phyloP scores from a whole-genome alignment of 1,284 basidiomycete species.

The Ceratobasidium sp. region DNA sequence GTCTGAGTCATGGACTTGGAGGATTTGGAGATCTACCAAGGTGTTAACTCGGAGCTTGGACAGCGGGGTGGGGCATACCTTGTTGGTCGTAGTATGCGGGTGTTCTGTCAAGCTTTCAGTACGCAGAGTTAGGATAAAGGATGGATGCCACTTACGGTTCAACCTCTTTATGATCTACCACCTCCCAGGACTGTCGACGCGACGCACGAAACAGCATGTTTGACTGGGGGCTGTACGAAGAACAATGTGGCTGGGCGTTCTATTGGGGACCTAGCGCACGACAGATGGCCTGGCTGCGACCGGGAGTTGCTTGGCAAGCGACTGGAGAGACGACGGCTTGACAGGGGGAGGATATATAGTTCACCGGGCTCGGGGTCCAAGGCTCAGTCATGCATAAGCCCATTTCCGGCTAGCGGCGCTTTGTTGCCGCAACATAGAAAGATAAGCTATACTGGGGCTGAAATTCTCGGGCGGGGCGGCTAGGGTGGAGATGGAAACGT shows the following conservation, averaged over 20 bases:
- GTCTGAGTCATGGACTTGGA: slow-evolving; percentile 35
- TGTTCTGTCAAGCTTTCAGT: neutral
- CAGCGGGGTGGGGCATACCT: neutral
- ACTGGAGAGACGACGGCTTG: slow-evolving; percentile 14
- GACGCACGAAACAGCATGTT: slow-evolving; percentile 28
- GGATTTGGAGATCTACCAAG: slow-evolving; percentile 26
- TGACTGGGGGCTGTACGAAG: slow-evolving; percentile 2
- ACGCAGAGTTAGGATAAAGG: neutral
- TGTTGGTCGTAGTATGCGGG: slow-evolving; percentile 35
- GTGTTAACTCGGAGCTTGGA: neutral
- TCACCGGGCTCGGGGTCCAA: slow-evolving; percentile 3
- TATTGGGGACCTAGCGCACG: slow-evolving; percentile 24
- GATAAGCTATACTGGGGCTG: neutral
- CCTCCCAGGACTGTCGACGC: slow-evolving; percentile 30
- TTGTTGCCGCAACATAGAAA: neutral
- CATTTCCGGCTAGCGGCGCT: slow-evolving; percentile 8
- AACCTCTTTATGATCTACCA: slow-evolving; percentile 37
- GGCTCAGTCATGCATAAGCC: too few relatives aligned
- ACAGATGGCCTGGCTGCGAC: slow-evolving; percentile 3
- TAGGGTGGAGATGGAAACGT: neutral
- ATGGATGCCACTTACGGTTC: slow-evolving; percentile 12
- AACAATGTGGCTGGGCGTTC: slow-evolving; percentile 17
- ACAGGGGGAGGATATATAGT: slow-evolving; percentile 25
- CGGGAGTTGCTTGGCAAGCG: slow-evolving; percentile 34
- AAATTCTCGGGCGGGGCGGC: slow-evolving; percentile 18